Percentiles rank a stretch among this genome's conserved stretches.
phyloP scores from a whole-genome alignment of 345 rosid genomes.

The Hibiscus tridactylites region DNA sequence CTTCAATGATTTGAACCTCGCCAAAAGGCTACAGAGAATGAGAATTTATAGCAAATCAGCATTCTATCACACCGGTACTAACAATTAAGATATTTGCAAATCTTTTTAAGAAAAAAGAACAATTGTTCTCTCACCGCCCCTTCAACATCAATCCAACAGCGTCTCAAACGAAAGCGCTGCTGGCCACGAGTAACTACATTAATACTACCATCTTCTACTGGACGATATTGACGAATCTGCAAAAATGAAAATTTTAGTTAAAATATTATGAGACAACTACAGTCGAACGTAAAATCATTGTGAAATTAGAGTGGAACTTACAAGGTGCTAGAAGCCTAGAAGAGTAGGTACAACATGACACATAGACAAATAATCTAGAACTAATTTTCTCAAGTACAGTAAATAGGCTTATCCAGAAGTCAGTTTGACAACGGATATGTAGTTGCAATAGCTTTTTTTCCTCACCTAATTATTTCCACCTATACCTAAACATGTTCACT shows the following conservation, averaged over 20 bases:
- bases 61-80: neutral
- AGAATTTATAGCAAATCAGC: constrained; percentile 13
- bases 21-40: constrained; percentile 55
- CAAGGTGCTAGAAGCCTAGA: neutral
- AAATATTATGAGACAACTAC: neutral
- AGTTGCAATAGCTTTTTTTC: neutral
- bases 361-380: neutral
- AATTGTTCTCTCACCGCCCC: constrained; percentile 67
- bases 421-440: neutral
- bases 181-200: constrained; percentile 91
- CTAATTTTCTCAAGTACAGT: neutral
- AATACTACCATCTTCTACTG: constrained; percentile 75
- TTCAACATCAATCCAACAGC: constrained; percentile 73
- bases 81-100: neutral
- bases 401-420: neutral
- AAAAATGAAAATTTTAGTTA: neutral
- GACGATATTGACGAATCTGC: constrained; percentile 83
- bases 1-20: constrained; percentile 80
- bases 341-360: neutral
- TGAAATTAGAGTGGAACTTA: neutral
- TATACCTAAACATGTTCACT: neutral
- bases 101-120: neutral
- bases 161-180: constrained; percentile 72
- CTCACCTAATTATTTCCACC: neutral
- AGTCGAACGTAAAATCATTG: neutral